phyloP scores from a whole-genome alignment of 345 rosid genomes.

The Citrus trifoliata region DNA sequence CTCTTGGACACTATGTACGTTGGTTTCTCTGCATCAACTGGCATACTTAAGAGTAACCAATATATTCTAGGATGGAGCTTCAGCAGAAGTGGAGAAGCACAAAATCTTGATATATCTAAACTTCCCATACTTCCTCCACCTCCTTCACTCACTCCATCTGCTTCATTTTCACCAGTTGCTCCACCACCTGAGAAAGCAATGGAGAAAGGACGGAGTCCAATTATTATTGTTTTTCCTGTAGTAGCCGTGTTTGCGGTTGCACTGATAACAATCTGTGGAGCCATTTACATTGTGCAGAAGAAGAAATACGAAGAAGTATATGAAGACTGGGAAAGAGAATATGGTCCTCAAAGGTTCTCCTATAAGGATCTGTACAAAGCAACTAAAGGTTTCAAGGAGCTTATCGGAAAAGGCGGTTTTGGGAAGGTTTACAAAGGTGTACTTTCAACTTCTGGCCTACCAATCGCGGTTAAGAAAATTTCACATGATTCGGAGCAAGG shows the following conservation, averaged over 20 bases:
- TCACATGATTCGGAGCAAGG: constrained; percentile 36
- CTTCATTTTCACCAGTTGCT: neutral
- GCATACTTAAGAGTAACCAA: constrained; percentile 36
- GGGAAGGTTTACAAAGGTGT: constrained; percentile 46
- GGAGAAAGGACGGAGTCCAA: constrained; percentile 1
- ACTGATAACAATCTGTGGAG: constrained; percentile 17
- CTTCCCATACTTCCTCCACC: constrained; percentile 52
- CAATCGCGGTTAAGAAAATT: constrained; percentile 50
- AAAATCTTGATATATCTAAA: constrained; percentile 34
- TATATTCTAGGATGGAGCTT: constrained; percentile 68
- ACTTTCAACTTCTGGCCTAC: constrained; percentile 14
- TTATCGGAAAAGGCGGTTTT: constrained; percentile 47
- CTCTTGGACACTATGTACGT: constrained; percentile 27
- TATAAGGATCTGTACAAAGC: constrained; percentile 41
- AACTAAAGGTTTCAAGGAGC: constrained; percentile 37
- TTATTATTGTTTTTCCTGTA: constrained; percentile 19
- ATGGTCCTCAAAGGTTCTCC: constrained; percentile 38
- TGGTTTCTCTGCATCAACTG: constrained; percentile 55
- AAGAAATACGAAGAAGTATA: constrained; percentile 34
- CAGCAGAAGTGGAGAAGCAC: constrained; percentile 41
- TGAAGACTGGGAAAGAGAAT: constrained; percentile 49
- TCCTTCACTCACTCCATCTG: neutral
- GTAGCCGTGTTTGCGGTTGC: constrained; percentile 5
- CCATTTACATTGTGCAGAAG: constrained; percentile 21
- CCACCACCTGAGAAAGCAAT: neutral